phyloP scores from a whole-genome alignment of 345 rosid species.

The Gossypium sturtianum region DNA sequence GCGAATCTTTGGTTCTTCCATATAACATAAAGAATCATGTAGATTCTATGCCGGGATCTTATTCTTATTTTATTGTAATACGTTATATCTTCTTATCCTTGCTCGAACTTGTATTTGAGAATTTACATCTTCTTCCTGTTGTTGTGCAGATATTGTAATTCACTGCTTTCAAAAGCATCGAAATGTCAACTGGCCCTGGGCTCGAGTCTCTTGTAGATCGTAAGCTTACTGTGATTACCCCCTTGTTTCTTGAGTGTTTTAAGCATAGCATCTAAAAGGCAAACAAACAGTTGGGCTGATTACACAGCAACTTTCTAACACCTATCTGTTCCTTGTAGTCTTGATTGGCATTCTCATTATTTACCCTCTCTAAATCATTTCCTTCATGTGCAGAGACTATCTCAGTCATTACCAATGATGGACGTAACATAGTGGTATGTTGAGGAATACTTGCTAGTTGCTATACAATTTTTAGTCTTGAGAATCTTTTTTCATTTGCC shows the following conservation, averaged over 20 bases:
- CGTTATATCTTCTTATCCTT: neutral
- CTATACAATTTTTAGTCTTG: neutral
- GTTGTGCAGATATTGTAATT: neutral
- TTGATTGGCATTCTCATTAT: neutral
- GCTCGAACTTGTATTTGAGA: neutral
- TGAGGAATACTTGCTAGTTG: neutral
- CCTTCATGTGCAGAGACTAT: constrained; percentile 45
- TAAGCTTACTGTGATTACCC: constrained; percentile 17
- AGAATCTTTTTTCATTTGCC: neutral
- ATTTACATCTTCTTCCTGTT: neutral
- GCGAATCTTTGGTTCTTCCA: neutral
- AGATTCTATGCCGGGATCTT: neutral
- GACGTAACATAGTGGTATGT: constrained; percentile 89
- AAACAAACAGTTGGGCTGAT: neutral
- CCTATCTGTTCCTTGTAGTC: neutral
- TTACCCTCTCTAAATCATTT: neutral
- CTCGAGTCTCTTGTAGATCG: constrained; percentile 86
- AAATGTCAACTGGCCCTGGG: constrained; percentile 66
- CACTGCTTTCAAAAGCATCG: neutral
- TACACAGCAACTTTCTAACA: neutral
- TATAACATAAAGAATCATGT: neutral
- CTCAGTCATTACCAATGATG: constrained; percentile 85
- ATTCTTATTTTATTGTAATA: neutral
- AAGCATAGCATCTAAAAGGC: neutral
- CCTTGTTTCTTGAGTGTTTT: neutral